A percentile compares a stretch with the other conserved stretches of the same genome.
Evolutionary conservation across 331 rosid genomes (phyloP).

Genomic region (Malus hybrid): DNA sequence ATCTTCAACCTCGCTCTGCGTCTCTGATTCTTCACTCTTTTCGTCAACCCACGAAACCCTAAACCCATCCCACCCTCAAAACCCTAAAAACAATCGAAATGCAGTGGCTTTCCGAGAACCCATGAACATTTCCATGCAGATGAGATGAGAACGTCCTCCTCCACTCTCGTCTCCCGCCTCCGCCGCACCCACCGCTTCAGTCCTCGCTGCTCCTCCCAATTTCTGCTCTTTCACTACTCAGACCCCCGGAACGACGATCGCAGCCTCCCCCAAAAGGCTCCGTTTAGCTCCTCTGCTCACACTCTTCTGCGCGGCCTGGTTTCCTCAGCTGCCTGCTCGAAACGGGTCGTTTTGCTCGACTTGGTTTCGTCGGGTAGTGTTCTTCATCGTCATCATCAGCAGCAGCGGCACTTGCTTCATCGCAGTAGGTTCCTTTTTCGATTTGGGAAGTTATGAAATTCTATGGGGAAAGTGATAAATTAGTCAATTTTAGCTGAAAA

Average conservation of each 20-base stretch:
- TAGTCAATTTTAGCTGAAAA: background rate
- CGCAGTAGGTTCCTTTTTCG: slow-evolving; percentile 35
- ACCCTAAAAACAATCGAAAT: background rate
- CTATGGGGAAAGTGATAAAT: background rate
- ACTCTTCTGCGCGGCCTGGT: background rate
- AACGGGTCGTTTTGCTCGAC: slow-evolving; percentile 20
- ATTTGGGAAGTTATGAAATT: background rate
- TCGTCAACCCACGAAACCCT: background rate
- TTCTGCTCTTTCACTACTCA: slow-evolving; percentile 12
- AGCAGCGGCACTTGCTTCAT: slow-evolving; percentile 23
- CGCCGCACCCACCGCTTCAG: slow-evolving; percentile 18
- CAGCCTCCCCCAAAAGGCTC: background rate
- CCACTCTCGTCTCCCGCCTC: slow-evolving; percentile 38
- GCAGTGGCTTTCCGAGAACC: background rate
- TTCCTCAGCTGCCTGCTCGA: slow-evolving; percentile 14
- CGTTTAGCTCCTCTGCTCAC: slow-evolving; percentile 3
- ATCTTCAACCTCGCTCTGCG: background rate
- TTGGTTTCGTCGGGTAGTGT: slow-evolving; percentile 19
- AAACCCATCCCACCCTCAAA: background rate
- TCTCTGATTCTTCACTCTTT: background rate
- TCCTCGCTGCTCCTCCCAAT: background rate
- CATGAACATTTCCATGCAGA: background rate
- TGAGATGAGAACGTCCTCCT: slow-evolving; percentile 30
- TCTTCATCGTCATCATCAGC: slow-evolving; percentile 9
- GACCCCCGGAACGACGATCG: background rate